Percentiles rank a stretch among this genome's conserved stretches.
These are phyloP conservation scores for Colletotrichum sp. DNA, from an alignment of 2,329 filamentous ascomycete genomes.

Conservation along the genomic window DNA sequence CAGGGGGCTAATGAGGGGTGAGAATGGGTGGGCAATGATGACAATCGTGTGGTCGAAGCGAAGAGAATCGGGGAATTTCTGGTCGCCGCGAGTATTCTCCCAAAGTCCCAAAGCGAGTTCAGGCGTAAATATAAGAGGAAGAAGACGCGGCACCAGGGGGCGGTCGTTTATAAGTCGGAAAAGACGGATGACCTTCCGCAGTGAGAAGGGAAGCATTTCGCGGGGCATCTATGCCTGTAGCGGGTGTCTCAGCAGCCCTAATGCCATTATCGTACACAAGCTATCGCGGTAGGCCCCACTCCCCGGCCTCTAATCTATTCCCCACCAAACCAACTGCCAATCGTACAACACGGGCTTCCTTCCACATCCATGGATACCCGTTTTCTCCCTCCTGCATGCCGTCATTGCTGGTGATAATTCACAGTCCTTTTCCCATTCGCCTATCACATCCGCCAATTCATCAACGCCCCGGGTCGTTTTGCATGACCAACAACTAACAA, in stretches of 20 bases:
- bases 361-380: background rate
- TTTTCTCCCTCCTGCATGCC: background rate
- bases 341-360: background rate
- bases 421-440: background rate
- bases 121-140: background rate
- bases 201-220: background rate
- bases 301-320: background rate
- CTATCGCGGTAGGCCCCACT: background rate
- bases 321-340: background rate
- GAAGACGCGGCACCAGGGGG: background rate
- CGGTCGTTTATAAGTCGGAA: constrained; percentile 4
- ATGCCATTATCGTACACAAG: constrained; percentile 4
- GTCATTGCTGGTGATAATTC: background rate
- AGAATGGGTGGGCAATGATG: background rate
- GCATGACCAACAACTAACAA: background rate
- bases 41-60: background rate
- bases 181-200: background rate
- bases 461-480: background rate
- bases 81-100: background rate
- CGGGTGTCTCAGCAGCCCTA: background rate
- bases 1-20: background rate
- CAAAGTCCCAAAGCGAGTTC: background rate
- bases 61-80: background rate
- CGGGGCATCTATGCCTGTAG: background rate
- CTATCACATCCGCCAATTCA: background rate